These are phyloP conservation scores for Trebouxiophyceae sp. DNA, from an alignment of 163 green algal genomes.

Conservation along the genomic window DNA sequence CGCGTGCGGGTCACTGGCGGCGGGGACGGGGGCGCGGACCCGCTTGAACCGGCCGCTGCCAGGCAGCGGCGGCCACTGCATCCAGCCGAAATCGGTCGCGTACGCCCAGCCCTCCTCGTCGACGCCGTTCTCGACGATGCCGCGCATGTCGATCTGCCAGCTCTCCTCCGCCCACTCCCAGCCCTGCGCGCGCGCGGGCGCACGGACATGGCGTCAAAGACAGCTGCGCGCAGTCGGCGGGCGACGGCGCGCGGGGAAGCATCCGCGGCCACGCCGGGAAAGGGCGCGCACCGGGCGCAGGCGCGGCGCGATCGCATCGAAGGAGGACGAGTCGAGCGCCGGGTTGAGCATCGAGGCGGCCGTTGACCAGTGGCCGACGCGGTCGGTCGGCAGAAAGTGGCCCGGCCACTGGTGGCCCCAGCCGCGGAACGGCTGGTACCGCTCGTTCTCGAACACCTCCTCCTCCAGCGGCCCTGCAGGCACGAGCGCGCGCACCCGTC, in stretches of 20 bases:
- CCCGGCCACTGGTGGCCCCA: constrained; percentile 79
- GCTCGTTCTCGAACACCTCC: constrained; percentile 87
- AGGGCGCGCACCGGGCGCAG: constrained; percentile 32
- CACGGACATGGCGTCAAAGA: neutral
- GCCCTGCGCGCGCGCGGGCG: too few species aligned
- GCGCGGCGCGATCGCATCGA: constrained; percentile 50
- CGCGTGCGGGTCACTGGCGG: too few species aligned
- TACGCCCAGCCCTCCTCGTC: constrained; percentile 75
- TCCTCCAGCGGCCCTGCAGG: constrained; percentile 32
- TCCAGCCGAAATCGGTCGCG: constrained; percentile 66
- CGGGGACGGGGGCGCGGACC: too few species aligned
- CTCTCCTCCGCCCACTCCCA: constrained; percentile 47
- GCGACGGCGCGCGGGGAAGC: neutral
- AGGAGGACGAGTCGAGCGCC: constrained; percentile 35
- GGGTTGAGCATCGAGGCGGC: constrained; percentile 22
- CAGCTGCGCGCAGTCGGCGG: neutral
- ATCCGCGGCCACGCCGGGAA: neutral
- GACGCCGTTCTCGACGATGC: constrained; percentile 29
- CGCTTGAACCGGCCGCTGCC: constrained; percentile 28
- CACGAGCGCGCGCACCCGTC: too few species aligned
- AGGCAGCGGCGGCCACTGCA: constrained; percentile 39
- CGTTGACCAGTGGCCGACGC: constrained; percentile 53
- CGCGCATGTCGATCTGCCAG: constrained; percentile 58
- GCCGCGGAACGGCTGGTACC: constrained; percentile 52
- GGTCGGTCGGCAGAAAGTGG: constrained; percentile 44